Conservation (phyloP, 1,284 basidiomycete genomes). For the Cryptococcus sp. region DNA sequence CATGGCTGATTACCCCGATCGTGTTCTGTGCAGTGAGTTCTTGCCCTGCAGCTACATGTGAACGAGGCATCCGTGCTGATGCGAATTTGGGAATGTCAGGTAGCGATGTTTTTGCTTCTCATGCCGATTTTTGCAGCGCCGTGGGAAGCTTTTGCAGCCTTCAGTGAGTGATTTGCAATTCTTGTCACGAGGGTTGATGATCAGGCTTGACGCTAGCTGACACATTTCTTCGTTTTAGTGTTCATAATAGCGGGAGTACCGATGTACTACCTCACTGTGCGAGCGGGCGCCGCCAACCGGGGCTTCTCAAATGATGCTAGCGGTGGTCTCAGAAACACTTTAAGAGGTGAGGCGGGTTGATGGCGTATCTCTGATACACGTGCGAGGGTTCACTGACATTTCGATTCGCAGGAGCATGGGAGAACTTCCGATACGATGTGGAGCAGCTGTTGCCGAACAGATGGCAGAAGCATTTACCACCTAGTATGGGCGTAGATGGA, state of each 20-base stretch:
- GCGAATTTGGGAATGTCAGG: constrained; percentile 53
- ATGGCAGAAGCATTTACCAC: too few species aligned
- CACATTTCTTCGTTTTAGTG: constrained; percentile 25
- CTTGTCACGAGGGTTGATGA: not conserved
- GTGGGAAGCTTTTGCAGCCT: constrained; percentile 77
- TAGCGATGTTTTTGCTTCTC: constrained; percentile 86
- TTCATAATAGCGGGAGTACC: constrained; percentile 67
- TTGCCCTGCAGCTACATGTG: not conserved
- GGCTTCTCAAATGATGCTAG: constrained; percentile 13
- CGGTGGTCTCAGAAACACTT: constrained; percentile 20
- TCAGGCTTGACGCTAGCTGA: not conserved
- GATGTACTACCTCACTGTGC: constrained; percentile 75
- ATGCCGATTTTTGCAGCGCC: constrained; percentile 97
- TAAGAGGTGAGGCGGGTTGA: constrained; percentile 20
- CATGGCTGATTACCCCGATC: constrained; percentile 87
- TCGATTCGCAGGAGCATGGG: too few species aligned
- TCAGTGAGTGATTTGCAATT: constrained; percentile 60
- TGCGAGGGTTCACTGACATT: too few species aligned
- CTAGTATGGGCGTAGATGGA: not conserved
- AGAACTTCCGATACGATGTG: too few species aligned
- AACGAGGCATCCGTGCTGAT: not conserved
- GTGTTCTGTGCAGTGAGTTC: constrained; percentile 78
- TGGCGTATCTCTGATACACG: not conserved
- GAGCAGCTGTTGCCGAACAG: too few species aligned
- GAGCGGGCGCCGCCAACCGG: constrained; percentile 22